Evolutionary conservation across 345 rosid genomes (phyloP), one percentile per base, ranked within the genome.

Genomic region (Camelina laxa): DNA sequence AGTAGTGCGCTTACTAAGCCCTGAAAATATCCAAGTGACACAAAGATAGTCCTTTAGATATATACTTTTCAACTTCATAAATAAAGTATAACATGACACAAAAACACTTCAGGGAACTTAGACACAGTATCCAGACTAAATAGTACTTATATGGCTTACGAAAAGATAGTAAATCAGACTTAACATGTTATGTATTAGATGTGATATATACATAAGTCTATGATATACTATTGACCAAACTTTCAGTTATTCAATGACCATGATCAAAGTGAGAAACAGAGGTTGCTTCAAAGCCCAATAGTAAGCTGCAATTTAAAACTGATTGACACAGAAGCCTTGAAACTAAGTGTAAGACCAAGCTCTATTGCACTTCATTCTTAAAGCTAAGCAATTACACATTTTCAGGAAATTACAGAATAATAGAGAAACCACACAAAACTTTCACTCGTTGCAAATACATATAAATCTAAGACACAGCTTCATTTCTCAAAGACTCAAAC

Each of bases 1-100:
- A 20, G 96, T 84, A 15, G 97, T 95, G 31, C 92, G 85, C 75
- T 90, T 95, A 70, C 85, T 92, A 58, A 95, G 93, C 61, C 99
- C 98, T 94, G 84, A 22, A 78, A 38, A 76, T 50, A 70, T 61
- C 19, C 75, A 63, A 59, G 15, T 27, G 59, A 6, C 60, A 62
- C 19, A n/a, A 39, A 49, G 14, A 68, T 39, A 30, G n/a, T 24
- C 19, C 56, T 19, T 75, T 17, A 67, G 9, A 6, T 9, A 10
- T 3, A 13, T 8, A 54, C 27, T 15, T 54, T 54, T 24, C 41
- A 45, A 14, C 54, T 16, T 7, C 42, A 27, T 19, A n/a, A 13
- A 42, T 31, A n/a, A 9, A 68, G 38, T 47, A 2, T 67, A 31
- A 44, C 35, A 54, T 66, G 35, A 41, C 21, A 13, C 30, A 55